A percentile compares a stretch with the other conserved stretches of the same genome.
Conservation (phyloP, 441 rosid genomes). For the Manihot esculenta region DNA sequence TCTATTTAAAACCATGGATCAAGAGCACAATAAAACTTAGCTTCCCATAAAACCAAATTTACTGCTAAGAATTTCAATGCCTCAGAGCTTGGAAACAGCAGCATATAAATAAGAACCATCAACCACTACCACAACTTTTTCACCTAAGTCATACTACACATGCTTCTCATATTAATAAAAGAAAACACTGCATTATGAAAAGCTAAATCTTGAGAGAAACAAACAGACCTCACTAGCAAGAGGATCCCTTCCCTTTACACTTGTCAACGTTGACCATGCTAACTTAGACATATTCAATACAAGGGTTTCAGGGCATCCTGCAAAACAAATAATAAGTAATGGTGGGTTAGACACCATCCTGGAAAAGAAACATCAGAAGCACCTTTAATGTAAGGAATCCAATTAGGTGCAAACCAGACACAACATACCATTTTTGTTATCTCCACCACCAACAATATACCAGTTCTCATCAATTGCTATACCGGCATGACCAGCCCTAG, state of each 20-base stretch:
- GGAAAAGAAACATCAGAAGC: background rate
- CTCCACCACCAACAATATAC: constrained; percentile 96
- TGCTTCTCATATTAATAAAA: background rate
- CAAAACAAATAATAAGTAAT: constrained; percentile 4
- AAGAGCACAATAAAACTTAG: no score
- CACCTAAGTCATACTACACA: background rate
- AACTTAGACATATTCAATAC: constrained; percentile 86
- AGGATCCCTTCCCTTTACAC: constrained; percentile 81
- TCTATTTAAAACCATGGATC: no score
- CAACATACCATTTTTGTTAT: constrained; percentile 77
- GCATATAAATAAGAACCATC: background rate
- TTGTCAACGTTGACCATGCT: constrained; percentile 70
- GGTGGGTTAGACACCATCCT: background rate
- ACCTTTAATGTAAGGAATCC: constrained; percentile 15
- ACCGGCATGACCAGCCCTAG: constrained; percentile 96
- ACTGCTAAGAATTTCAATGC: background rate
- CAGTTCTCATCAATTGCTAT: constrained; percentile 73
- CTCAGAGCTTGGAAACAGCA: background rate
- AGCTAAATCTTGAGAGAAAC: constrained; percentile 1
- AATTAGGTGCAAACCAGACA: constrained; percentile 14
- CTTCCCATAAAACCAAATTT: background rate
- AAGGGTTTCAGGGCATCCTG: constrained; percentile 89
- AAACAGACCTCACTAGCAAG: constrained; percentile 91
- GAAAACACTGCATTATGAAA: background rate
- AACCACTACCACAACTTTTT: constrained; percentile 5